phyloP scores from a whole-genome alignment of 2,329 filamentous ascomycete species.

The Colletotrichum sp. region DNA sequence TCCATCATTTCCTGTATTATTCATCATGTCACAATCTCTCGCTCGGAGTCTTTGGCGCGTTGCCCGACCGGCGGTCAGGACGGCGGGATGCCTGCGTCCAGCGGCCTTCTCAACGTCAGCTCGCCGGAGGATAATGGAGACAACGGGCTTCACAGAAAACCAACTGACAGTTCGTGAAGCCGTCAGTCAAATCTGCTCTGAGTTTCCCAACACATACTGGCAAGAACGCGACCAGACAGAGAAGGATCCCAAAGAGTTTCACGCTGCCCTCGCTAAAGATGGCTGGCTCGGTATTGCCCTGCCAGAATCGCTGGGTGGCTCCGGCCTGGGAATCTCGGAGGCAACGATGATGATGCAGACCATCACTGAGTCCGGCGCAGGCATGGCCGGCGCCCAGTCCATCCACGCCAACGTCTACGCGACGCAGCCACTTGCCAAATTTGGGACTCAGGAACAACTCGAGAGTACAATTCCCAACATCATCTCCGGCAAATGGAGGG shows the following conservation, averaged over 20 bases:
- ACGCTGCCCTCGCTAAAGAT: conserved; percentile 74
- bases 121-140: conserved; percentile 66
- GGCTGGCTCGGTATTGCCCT: conserved; percentile 85
- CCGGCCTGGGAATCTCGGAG: conserved; percentile 79
- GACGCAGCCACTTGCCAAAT: conserved; percentile 76
- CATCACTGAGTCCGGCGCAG: conserved; percentile 78
- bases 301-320: conserved; percentile 75
- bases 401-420: conserved; percentile 75
- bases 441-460: conserved; percentile 70
- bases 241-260: conserved; percentile 76
- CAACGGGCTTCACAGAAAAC: conserved; percentile 72
- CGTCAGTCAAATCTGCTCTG: conserved; percentile 69
- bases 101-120: conserved; percentile 40
- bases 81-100: neutral
- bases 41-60: neutral
- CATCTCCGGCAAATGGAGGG: conserved; percentile 72
- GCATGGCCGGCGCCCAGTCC: conserved; percentile 73
- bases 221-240: conserved; percentile 73
- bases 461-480: conserved; percentile 71
- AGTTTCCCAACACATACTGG: conserved; percentile 80
- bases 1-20: neutral
- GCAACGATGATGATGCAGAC: conserved; percentile 90
- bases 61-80: neutral
- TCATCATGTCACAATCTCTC: neutral
- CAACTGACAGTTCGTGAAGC: conserved; percentile 77